These are phyloP conservation scores for Gymnopus androsaceus DNA, from an alignment of 1,284 basidiomycete genomes.

Conservation along the genomic window DNA sequence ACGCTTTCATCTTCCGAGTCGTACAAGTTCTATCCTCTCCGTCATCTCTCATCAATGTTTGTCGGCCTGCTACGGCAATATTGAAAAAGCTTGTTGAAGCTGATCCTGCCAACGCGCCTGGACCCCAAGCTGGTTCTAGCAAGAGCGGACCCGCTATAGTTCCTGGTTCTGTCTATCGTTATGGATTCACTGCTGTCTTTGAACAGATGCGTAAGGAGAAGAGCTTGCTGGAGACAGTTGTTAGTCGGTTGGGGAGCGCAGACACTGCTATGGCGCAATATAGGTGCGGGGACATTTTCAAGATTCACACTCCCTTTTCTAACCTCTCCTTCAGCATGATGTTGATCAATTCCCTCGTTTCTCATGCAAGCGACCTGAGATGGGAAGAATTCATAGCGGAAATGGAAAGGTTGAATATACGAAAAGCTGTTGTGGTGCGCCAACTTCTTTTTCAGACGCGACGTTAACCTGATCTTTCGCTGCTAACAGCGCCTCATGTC, in stretches of 20 bases:
- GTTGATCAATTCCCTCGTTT: constrained; percentile 84
- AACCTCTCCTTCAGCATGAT: constrained; percentile 62
- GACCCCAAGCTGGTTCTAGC: constrained; percentile 64
- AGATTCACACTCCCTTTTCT: background rate
- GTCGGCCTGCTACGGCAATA: constrained; percentile 94
- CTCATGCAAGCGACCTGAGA: constrained; percentile 72
- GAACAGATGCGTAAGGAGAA: constrained; percentile 74
- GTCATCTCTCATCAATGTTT: constrained; percentile 86
- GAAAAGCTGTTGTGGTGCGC: constrained; percentile 83
- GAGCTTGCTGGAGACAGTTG: constrained; percentile 73
- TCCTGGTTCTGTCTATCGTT: constrained; percentile 72
- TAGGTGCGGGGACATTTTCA: constrained; percentile 53
- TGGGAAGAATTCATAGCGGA: constrained; percentile 81
- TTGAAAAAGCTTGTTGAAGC: constrained; percentile 87
- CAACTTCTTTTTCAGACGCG: background rate
- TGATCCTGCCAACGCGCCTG: constrained; percentile 66
- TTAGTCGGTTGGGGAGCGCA: constrained; percentile 76
- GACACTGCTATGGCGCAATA: constrained; percentile 85
- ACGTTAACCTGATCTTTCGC: background rate
- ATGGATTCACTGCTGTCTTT: constrained; percentile 84
- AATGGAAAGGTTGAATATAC: constrained; percentile 78
- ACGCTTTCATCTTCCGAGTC: constrained; percentile 74
- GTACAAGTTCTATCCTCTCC: constrained; percentile 81
- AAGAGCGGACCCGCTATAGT: constrained; percentile 49
- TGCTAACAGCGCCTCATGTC: constrained; percentile 80